Base-by-base conservation (phyloP, 139 green algal species). In the Auxenochlorella protothecoides region DNA sequence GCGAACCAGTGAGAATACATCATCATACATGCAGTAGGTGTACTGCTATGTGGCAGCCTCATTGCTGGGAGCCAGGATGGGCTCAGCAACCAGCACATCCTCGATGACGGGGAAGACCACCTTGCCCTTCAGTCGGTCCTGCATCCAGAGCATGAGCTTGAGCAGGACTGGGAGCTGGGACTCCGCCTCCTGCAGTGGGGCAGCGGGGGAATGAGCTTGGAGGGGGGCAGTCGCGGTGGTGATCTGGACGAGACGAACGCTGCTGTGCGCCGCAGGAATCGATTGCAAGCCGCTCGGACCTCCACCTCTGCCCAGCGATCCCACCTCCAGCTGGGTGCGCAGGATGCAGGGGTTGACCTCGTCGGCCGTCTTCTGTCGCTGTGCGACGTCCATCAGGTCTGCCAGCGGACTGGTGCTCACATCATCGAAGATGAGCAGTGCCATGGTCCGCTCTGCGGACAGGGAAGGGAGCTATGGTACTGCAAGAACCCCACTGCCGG, bases 261-360 rank as follows among this genome's bases (percentile, higher is more conserved):
- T 15, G 10, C 59, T 12, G 59, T 63, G 59, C 59, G 10, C 9
- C 10, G 59, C 59, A 63, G 59, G 10, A 10, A 63, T 63, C 10
- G 59, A 10, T 12, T 63, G 59, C 59, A 64, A n/a, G 59, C 59
- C 59, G 13, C 59, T n/a, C 59, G 13, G 12, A 64, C 13, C 13
- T n/a, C 59, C 57, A 72, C 27, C 55, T 62, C 52, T 5, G 68
- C 63, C 73, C 70, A 61, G 63, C 27, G 27, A 44, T 44, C 81
- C 72, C 69, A 81, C 92, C 70, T 93, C 85, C 27, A 82, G 77
- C 80, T 97, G 83, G 69, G 72, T 87, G 55, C 66, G 76, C 63
- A 98, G 85, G 63, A 98, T 97, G n/a, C 92, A 94, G 2, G 88
- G 87, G 71, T 98, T 98, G 5, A 98, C 83, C 76, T 97, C 90